Evolutionary conservation across 1,139 yeast genomes (phyloP).

Genomic region (Blastobotrys malaysiensis): DNA sequence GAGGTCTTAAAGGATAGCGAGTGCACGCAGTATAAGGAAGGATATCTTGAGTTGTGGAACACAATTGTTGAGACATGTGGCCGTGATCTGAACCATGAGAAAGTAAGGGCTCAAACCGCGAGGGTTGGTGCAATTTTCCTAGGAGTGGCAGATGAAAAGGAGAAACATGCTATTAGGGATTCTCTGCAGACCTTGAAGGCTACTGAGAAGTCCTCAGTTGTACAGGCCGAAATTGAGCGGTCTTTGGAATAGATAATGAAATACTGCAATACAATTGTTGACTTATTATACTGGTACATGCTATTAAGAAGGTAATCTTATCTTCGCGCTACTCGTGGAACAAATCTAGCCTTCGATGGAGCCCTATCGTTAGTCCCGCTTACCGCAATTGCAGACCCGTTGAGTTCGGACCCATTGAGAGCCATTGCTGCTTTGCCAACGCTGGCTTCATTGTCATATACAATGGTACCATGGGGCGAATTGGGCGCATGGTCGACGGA

Average conservation of each 20-base stretch:
- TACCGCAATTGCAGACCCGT: not conserved
- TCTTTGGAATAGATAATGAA: not conserved
- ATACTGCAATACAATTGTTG: not conserved
- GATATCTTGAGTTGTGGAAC: slow-evolving; percentile 27
- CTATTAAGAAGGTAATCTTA: not conserved
- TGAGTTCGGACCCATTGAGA: not conserved
- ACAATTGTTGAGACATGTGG: slow-evolving; percentile 34
- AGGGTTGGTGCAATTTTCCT: slow-evolving; percentile 34
- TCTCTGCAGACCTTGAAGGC: slow-evolving; percentile 12
- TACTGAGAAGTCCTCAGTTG: slow-evolving; percentile 23
- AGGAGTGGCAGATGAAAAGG: slow-evolving; percentile 6
- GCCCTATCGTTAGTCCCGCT: not conserved
- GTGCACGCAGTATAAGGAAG: not conserved
- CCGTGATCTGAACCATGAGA: slow-evolving; percentile 49
- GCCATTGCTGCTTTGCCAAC: not conserved
- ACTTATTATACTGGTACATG: no score
- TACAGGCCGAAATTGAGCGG: slow-evolving; percentile 18
- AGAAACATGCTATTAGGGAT: slow-evolving; percentile 1
- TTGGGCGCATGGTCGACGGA: not conserved
- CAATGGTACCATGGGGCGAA: not conserved
- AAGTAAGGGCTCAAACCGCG: slow-evolving; percentile 51
- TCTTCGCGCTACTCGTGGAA: not conserved
- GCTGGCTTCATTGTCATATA: not conserved
- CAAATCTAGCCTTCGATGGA: not conserved
- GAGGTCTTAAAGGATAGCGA: not conserved